These are phyloP conservation scores for Ogataea chonburiensis DNA, from an alignment of 805 yeast genomes.

Conservation along the genomic window DNA sequence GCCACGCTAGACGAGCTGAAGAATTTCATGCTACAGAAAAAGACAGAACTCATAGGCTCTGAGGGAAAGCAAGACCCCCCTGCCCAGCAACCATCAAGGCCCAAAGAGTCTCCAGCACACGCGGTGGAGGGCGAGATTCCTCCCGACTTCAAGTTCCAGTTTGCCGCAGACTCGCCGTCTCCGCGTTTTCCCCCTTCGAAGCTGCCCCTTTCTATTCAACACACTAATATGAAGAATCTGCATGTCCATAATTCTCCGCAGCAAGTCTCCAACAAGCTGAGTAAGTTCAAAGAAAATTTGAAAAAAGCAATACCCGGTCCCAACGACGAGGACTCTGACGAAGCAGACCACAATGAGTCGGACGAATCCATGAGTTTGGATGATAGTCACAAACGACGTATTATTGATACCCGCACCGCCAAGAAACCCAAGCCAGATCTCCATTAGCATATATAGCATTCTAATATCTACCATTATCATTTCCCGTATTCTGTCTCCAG, in stretches of 20 bases:
- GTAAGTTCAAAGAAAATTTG: slow-evolving; percentile 12
- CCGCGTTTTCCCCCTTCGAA: slow-evolving; percentile 30
- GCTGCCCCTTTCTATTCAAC: slow-evolving; percentile 24
- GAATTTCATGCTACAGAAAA: slow-evolving; percentile 35
- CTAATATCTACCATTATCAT: slow-evolving; percentile 1
- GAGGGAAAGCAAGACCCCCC: not conserved
- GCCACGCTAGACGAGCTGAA: slow-evolving; percentile 39
- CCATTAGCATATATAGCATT: slow-evolving; percentile 10
- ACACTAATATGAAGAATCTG: slow-evolving; percentile 17
- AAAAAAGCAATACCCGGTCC: slow-evolving; percentile 4
- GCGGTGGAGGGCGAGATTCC: slow-evolving; percentile 12
- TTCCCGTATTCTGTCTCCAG: slow-evolving; percentile 17
- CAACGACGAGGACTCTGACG: slow-evolving; percentile 12
- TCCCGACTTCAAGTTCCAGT: slow-evolving; percentile 18
- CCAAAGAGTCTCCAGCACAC: not conserved
- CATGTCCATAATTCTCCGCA: slow-evolving; percentile 14
- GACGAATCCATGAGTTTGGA: slow-evolving; percentile 18
- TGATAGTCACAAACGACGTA: slow-evolving; percentile 17
- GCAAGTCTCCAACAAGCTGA: slow-evolving; percentile 10
- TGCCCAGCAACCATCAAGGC: not conserved
- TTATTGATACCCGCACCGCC: slow-evolving; percentile 10
- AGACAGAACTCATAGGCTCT: slow-evolving; percentile 23
- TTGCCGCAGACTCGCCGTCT: slow-evolving; percentile 9
- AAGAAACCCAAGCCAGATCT: slow-evolving; percentile 14
- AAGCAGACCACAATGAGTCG: slow-evolving; percentile 11